A percentile compares a stretch with the other conserved stretches of the same genome.
Evolutionary conservation across 768 basidiomycete species (phyloP).

Genomic region (Mycena haematopus): DNA sequence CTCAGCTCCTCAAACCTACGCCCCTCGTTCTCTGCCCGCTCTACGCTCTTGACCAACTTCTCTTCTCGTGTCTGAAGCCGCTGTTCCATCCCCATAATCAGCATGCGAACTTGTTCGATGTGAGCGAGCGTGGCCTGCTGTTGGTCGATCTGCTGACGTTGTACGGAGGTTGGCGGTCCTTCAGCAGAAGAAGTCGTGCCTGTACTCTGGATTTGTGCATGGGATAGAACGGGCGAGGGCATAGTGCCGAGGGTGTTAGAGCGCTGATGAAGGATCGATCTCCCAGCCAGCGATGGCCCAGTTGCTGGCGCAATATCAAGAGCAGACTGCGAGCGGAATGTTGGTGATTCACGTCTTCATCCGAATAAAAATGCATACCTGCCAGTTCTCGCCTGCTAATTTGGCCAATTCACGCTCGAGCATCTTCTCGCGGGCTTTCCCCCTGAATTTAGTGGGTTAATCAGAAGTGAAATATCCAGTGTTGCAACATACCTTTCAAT

Average conservation of each 20-base stretch:
- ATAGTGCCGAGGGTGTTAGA: conserved; percentile 41
- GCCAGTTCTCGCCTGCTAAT: conserved; percentile 83
- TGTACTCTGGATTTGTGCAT: conserved; percentile 19
- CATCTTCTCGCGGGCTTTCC: conserved; percentile 74
- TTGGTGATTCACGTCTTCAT: not conserved
- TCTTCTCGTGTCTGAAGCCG: conserved; percentile 68
- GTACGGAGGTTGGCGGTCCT: conserved; percentile 3
- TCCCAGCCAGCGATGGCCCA: conserved; percentile 5
- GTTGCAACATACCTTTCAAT: conserved; percentile 64
- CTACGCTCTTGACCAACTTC: conserved; percentile 63
- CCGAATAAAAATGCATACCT: conserved; percentile 50
- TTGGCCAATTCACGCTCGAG: conserved; percentile 76
- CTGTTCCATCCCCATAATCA: conserved; percentile 81
- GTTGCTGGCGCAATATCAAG: conserved; percentile 24
- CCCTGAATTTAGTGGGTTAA: conserved; percentile 42
- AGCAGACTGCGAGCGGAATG: conserved; percentile 5
- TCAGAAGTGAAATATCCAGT: not conserved
- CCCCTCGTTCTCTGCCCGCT: conserved; percentile 66
- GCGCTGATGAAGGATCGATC: conserved; percentile 38
- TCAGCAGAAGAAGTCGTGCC: not conserved
- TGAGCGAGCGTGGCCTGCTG: conserved; percentile 58
- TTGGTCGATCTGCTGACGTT: conserved; percentile 33
- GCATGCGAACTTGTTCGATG: conserved; percentile 70
- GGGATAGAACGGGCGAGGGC: conserved; percentile 27
- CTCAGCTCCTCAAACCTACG: conserved; percentile 56